A percentile compares a stretch with the other conserved stretches of the same genome.
These are phyloP conservation scores for Cyclanthera cordifolia DNA, from an alignment of 306 rosid genomes.

Conservation along the genomic window DNA sequence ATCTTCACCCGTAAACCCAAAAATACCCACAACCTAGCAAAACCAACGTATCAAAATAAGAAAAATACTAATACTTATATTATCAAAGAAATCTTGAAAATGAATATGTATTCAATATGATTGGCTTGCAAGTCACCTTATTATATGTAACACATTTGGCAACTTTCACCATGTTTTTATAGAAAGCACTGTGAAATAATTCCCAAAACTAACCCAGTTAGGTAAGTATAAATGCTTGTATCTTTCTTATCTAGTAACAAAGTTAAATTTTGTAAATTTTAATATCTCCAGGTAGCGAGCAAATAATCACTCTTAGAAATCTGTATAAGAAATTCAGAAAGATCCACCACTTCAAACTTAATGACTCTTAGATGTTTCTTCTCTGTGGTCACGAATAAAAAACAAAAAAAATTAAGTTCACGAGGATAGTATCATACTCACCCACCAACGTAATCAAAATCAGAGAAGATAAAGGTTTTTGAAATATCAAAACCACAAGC, in stretches of 20 bases:
- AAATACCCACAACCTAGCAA: slow-evolving; percentile 71
- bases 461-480: slow-evolving; percentile 72
- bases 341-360: neutral
- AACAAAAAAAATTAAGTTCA: neutral
- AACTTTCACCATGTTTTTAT: slow-evolving; percentile 66
- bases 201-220: neutral
- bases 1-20: slow-evolving; percentile 87
- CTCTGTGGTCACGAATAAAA: too few species aligned
- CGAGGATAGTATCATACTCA: slow-evolving; percentile 31
- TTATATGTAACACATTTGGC: slow-evolving; percentile 80
- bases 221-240: neutral
- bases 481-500: slow-evolving; percentile 92
- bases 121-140: slow-evolving; percentile 19
- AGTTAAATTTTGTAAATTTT: neutral
- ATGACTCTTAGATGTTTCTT: neutral
- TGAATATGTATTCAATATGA: neutral
- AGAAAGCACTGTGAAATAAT: slow-evolving; percentile 54
- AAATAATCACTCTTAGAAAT: neutral
- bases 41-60: slow-evolving; percentile 2
- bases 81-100: neutral
- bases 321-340: neutral
- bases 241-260: neutral
- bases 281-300: neutral
- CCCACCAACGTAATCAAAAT: slow-evolving; percentile 78
- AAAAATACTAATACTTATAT: neutral